phyloP scores from a whole-genome alignment of 768 basidiomycete genomes.

The Cubamyces lactineus region DNA sequence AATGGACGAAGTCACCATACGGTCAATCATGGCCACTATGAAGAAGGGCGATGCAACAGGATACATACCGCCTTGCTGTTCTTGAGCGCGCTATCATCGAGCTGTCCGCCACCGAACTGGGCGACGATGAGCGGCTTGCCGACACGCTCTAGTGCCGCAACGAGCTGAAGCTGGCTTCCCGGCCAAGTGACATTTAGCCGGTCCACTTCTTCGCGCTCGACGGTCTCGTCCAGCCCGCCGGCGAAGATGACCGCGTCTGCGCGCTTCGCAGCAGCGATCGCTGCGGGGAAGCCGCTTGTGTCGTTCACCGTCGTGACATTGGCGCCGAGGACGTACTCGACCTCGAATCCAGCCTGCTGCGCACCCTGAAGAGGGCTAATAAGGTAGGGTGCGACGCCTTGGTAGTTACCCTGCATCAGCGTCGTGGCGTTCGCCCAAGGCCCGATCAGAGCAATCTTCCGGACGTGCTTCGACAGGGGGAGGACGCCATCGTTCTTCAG shows the following conservation, averaged over 20 bases:
- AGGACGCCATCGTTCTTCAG: slow-evolving; percentile 67
- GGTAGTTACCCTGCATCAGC: slow-evolving; percentile 62
- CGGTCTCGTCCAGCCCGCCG: slow-evolving; percentile 54
- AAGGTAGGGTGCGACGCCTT: slow-evolving; percentile 57
- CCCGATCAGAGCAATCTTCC: slow-evolving; percentile 60
- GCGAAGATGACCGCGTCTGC: slow-evolving; percentile 56
- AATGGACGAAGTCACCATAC: neutral
- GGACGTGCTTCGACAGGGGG: slow-evolving; percentile 49
- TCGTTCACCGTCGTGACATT: slow-evolving; percentile 39
- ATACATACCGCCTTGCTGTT: slow-evolving; percentile 41
- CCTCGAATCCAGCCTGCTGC: slow-evolving; percentile 48
- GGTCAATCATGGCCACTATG: neutral
- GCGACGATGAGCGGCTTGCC: slow-evolving; percentile 56
- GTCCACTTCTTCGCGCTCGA: slow-evolving; percentile 54
- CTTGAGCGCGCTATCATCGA: slow-evolving; percentile 53
- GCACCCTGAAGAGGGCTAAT: slow-evolving; percentile 56
- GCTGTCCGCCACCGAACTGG: slow-evolving; percentile 61
- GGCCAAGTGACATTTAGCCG: slow-evolving; percentile 56
- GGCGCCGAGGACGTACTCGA: slow-evolving; percentile 48
- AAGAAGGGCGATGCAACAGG: slow-evolving; percentile 13
- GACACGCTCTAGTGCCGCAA: slow-evolving; percentile 46
- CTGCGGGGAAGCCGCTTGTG: slow-evolving; percentile 52
- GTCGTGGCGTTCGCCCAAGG: slow-evolving; percentile 60
- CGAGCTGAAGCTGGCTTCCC: slow-evolving; percentile 54
- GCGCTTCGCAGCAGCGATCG: slow-evolving; percentile 49